Conservation (phyloP, 768 basidiomycete species). For the Crepidotus variabilis region DNA sequence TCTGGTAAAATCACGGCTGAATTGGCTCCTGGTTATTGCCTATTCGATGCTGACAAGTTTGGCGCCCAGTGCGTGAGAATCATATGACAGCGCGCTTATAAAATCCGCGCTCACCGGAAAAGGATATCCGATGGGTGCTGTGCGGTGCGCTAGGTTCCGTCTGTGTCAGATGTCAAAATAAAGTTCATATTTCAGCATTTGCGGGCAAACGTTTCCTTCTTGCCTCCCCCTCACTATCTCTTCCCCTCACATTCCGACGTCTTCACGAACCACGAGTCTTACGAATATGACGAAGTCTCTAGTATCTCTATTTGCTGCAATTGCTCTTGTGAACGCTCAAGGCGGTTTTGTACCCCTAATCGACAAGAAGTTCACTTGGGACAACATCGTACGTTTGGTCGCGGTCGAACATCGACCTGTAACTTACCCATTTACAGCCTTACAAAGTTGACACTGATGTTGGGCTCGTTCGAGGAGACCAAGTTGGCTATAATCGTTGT, state of each 20-base stretch:
- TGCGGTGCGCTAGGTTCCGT: neutral
- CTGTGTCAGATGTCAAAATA: too few species aligned
- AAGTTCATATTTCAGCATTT: too few species aligned
- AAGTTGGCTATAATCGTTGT: conserved; percentile 64
- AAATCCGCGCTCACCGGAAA: neutral
- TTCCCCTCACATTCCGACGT: neutral
- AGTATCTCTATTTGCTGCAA: neutral
- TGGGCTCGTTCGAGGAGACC: conserved; percentile 33
- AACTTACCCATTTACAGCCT: conserved; percentile 18
- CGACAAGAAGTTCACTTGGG: conserved; percentile 14
- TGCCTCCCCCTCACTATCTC: neutral
- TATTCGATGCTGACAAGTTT: too few species aligned
- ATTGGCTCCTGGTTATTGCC: too few species aligned
- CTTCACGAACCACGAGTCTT: neutral
- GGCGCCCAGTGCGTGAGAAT: neutral
- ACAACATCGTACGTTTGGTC: conserved; percentile 28
- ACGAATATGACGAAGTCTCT: neutral
- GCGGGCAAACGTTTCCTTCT: too few species aligned
- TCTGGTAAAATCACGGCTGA: too few species aligned
- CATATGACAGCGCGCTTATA: neutral
- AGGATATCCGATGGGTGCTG: neutral
- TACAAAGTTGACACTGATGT: conserved; percentile 34
- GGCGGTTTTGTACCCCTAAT: conserved; percentile 7
- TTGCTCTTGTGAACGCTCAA: conserved; percentile 1
- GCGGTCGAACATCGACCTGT: neutral